These are phyloP conservation scores for Penicillium sp. DNA, from an alignment of 2,329 filamentous ascomycete species.

Conservation along the genomic window DNA sequence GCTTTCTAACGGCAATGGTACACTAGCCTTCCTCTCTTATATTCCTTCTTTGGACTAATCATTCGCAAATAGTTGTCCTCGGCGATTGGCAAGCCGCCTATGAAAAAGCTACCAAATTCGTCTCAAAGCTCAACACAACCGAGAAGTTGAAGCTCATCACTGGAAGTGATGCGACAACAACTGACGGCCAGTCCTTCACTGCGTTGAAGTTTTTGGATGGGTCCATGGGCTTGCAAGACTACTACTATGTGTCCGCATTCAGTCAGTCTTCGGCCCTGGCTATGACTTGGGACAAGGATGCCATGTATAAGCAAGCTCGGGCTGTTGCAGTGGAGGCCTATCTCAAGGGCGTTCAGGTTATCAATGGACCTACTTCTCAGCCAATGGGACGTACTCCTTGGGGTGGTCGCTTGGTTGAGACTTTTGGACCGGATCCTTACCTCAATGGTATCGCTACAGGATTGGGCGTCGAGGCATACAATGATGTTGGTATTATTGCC, in stretches of 20 bases:
- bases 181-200: conserved; percentile 22
- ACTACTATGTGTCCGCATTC: conserved; percentile 24
- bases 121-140: conserved; percentile 18
- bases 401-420: conserved; percentile 36
- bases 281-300: conserved; percentile 24
- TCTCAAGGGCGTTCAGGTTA: conserved; percentile 20
- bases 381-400: conserved; percentile 21
- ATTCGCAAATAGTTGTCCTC: conserved; percentile 3
- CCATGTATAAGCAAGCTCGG: conserved; percentile 20
- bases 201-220: conserved; percentile 23
- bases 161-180: conserved; percentile 26
- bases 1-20: neutral
- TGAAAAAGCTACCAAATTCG: conserved; percentile 19
- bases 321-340: conserved; percentile 22
- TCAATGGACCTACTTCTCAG: conserved; percentile 20
- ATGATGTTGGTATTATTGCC: conserved; percentile 51
- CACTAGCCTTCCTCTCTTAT: neutral
- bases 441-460: conserved; percentile 44
- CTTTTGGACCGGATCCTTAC: conserved; percentile 46
- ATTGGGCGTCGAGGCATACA: conserved; percentile 54
- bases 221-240: conserved; percentile 21
- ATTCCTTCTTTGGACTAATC: neutral
- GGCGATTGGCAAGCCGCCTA: conserved; percentile 17
- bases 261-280: conserved; percentile 18
- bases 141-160: conserved; percentile 30